Percentiles rank a stretch among this genome's conserved stretches.
Conservation (phyloP, 805 yeast species). For the Saccharomycopsis guyanensis region DNA sequence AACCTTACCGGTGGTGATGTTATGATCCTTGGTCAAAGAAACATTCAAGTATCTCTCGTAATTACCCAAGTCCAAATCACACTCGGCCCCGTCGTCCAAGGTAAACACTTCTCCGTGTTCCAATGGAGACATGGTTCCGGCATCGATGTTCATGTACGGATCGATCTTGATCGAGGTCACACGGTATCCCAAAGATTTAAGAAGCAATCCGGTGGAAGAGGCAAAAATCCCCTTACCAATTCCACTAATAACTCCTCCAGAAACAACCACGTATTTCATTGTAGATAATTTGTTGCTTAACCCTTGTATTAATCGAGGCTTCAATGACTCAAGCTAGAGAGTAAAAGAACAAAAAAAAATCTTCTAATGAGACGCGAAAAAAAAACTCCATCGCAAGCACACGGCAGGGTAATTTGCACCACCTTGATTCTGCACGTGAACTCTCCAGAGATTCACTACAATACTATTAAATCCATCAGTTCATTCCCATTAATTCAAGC, state of each 20-base stretch:
- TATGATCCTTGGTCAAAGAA: constrained; percentile 88
- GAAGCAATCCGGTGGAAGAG: constrained; percentile 89
- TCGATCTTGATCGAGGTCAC: constrained; percentile 97
- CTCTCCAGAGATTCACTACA: too few relatives aligned
- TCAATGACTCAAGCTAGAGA: constrained; percentile 6
- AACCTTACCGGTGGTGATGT: constrained; percentile 96
- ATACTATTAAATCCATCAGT: not conserved
- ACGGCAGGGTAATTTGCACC: too few relatives aligned
- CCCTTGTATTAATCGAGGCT: not conserved
- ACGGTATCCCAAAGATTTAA: constrained; percentile 88
- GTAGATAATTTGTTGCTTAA: constrained; percentile 18
- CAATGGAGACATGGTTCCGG: constrained; percentile 98
- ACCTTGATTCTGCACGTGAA: too few relatives aligned
- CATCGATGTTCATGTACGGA: constrained; percentile 98
- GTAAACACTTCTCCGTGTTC: constrained; percentile 99
- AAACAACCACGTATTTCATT: constrained; percentile 98
- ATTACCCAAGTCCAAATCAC: constrained; percentile 95
- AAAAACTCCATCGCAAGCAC: too few relatives aligned
- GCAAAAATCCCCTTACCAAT: constrained; percentile 99
- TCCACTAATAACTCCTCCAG: constrained; percentile 99
- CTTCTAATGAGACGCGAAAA: not conserved
- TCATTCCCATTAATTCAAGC: too few relatives aligned
- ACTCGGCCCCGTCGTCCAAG: constrained; percentile 97
- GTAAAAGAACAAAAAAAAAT: constrained; percentile 9
- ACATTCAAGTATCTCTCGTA: constrained; percentile 95